These are phyloP conservation scores for Fusarium falciforme DNA, from an alignment of 2,329 filamentous ascomycete species.

Conservation along the genomic window DNA sequence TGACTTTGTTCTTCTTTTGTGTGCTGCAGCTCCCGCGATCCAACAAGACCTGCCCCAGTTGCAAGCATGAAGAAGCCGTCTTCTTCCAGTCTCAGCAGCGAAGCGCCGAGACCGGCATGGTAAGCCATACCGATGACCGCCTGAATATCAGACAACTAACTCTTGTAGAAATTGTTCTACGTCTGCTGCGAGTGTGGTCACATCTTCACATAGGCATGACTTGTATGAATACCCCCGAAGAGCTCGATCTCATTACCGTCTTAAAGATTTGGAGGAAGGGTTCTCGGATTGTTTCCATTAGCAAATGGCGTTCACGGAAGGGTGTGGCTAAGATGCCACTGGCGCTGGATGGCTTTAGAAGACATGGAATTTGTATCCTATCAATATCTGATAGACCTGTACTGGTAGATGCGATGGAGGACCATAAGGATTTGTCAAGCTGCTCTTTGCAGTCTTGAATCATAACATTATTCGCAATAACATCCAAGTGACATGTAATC, in stretches of 20 bases:
- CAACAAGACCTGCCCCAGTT: slow-evolving; percentile 86
- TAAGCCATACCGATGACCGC: slow-evolving; percentile 58
- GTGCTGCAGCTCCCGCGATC: slow-evolving; percentile 85
- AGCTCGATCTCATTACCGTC: slow-evolving; percentile 19
- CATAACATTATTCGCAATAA: not conserved
- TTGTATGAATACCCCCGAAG: slow-evolving; percentile 41
- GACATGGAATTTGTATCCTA: slow-evolving; percentile 32
- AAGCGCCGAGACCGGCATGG: slow-evolving; percentile 98
- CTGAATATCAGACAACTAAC: slow-evolving; percentile 6
- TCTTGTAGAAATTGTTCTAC: slow-evolving; percentile 83
- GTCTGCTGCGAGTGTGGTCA: slow-evolving; percentile 95
- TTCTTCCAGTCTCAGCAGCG: slow-evolving; percentile 99
- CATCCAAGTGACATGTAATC: slow-evolving; percentile 14
- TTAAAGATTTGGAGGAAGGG: slow-evolving; percentile 28
- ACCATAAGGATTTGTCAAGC: slow-evolving; percentile 4
- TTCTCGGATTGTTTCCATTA: slow-evolving; percentile 32
- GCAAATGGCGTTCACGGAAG: slow-evolving; percentile 39
- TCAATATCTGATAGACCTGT: slow-evolving; percentile 8
- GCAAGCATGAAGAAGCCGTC: slow-evolving; percentile 89
- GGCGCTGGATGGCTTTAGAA: slow-evolving; percentile 23
- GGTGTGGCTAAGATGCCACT: slow-evolving; percentile 20
- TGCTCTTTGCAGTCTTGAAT: slow-evolving; percentile 15
- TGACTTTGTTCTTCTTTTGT: slow-evolving; percentile 54
- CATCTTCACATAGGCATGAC: slow-evolving; percentile 72
- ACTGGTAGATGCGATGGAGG: not conserved